These are phyloP conservation scores for Prunus armeniaca DNA, from an alignment of 306 rosid genomes.

Conservation along the genomic window DNA sequence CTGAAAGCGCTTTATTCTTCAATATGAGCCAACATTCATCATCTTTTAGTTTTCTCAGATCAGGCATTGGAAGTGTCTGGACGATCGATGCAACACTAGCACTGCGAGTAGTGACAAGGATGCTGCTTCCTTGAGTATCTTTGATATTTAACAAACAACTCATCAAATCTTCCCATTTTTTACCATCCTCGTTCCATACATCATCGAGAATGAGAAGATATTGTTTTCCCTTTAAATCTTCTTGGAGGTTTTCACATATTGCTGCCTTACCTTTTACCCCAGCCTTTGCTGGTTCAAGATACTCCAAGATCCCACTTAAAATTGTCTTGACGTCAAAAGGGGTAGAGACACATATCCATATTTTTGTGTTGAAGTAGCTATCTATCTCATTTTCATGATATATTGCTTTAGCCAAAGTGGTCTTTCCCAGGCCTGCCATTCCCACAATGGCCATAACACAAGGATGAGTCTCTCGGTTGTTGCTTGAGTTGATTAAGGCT, in stretches of 20 bases:
- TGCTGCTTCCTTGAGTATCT: slow-evolving; percentile 1
- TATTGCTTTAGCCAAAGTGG: slow-evolving; percentile 2
- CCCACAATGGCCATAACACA: slow-evolving; percentile 10
- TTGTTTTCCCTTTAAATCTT: background rate
- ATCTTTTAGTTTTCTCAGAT: background rate
- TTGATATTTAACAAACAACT: background rate
- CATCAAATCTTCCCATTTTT: background rate
- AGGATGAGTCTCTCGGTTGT: no score
- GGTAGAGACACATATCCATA: slow-evolving; percentile 21
- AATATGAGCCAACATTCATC: background rate
- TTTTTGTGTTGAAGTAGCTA: background rate
- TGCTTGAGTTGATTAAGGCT: no score
- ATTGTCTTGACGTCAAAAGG: slow-evolving; percentile 10
- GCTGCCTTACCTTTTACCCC: background rate
- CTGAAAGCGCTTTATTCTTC: background rate
- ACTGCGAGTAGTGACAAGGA: slow-evolving; percentile 16
- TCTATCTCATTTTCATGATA: background rate
- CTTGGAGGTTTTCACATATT: background rate
- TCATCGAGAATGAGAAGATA: slow-evolving; percentile 20
- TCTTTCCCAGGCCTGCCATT: slow-evolving; percentile 22
- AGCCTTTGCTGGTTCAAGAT: background rate
- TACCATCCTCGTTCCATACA: slow-evolving; percentile 13
- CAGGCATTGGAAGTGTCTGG: background rate
- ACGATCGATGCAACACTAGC: background rate
- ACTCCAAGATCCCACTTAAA: background rate